Base-by-base conservation (phyloP, 1,139 yeast genomes). In the Spencermartinsiella ligniputridi region DNA sequence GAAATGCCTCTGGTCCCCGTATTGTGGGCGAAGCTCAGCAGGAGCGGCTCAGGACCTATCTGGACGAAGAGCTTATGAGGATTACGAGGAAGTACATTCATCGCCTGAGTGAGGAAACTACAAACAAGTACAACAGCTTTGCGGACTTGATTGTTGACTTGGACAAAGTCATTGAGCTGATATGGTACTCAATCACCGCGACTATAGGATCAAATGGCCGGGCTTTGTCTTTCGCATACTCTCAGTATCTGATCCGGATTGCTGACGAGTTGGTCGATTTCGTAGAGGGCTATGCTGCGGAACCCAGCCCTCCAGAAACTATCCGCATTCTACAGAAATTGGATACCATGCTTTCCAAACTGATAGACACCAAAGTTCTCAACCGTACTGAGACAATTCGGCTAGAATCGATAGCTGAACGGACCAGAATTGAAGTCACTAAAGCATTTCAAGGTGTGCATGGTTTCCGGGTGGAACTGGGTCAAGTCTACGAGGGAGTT, bases 251-350 rank as follows among this genome's bases (percentile, higher is more conserved):
- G 19, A 68, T 84, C 29, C 74, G 74, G 47, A 71, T 84, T 3
- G 69, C 84, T 47, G 86, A 83, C 37, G 90, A 83, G 52, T 60
- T 83, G 42, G 78, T 81, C 40, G 92, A 83, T 52, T 83, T 49
- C 40, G 44, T 61, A 13, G 51, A 50, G 25, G 62, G 59, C 3
- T 59, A 49, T 35, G 37, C 34, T 17, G 39, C 41, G 21, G 40
- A 42, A 11, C 46, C 48, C 2, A 27, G 42, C 13, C 51, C 53
- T 11, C 42, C 45, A 5, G 42, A 34, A 33, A 46, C 48, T n/a
- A 36, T 56, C 9, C 45, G 49, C 17, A 24, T 51, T 12, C 37
- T 54, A 17, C 46, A 46, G 40, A 56, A 55, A 40, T 52, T 61
- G 12, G 64, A 61, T 42, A 35, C 39, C 12, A 53, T 57, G 29